Base-by-base conservation (phyloP, 208 protist species). In the Phytomonas sp. region DNA sequence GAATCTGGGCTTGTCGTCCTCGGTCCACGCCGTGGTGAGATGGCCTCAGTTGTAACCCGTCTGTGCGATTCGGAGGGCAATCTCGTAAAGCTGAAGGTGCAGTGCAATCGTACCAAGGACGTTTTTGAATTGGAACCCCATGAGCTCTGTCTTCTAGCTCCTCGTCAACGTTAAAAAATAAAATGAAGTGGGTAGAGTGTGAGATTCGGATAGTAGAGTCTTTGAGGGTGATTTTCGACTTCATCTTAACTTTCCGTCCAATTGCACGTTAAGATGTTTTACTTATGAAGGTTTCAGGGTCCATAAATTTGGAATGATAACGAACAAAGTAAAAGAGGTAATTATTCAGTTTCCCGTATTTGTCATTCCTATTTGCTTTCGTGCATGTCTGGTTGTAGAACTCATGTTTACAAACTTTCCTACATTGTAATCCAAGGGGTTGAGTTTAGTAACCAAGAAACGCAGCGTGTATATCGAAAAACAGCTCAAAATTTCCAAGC, bases 1-100 rank as follows among this genome's bases (percentile, higher is more conserved):
- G 81, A 81, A 13, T 46, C 65, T 23, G 90, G 80, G 17, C 79
- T 95, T 37, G 43, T 95, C 61, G 87, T 95, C 26, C 53, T 83
- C 6, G 89, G 87, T 11, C 43, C 40, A 32, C 77, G 78, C 62
- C 70, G 78, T 40, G 89, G 86, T 0, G 89, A 95, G 68, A 66
- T 92, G 40, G 88, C 85, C 30, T 77, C 40, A 0, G 80, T 95
- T 36, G 70, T 67, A 8, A 73, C 53, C 15, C 78, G 86, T 30
- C 31, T 80, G 17, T 78, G 84, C 9, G 72, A 70, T 40, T 60
- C 67, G 0, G 67, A 83, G 29, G 81, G 80, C 6, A 80, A 83
- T 9, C 53, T 86, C 53, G 32, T 28, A 7, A 62, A 66, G 26
- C 56, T 94, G n/a, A 81, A 89, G 68, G 89, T 94, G 56, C 60